These are phyloP conservation scores for Phialophora chinensis DNA, from an alignment of 2,329 filamentous ascomycete genomes.

Conservation along the genomic window DNA sequence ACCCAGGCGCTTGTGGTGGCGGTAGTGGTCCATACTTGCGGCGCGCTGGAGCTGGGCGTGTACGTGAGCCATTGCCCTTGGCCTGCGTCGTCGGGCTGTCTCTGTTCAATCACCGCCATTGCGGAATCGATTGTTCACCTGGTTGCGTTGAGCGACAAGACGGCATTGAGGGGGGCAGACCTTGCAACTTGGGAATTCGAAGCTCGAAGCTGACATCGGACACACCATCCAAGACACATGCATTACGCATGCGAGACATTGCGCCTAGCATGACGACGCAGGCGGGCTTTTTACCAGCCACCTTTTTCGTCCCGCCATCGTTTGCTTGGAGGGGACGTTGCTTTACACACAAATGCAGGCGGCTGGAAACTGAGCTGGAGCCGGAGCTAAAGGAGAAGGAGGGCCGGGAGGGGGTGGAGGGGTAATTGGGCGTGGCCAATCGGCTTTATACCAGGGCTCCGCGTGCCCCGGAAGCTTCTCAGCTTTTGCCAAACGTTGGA, in stretches of 20 bases:
- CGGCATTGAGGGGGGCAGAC: neutral
- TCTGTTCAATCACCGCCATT: slow-evolving; percentile 13
- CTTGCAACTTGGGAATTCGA: neutral
- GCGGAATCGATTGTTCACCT: slow-evolving; percentile 1
- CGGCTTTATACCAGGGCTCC: neutral
- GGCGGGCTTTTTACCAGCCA: slow-evolving; percentile 8
- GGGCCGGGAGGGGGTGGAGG: neutral
- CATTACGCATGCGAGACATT: slow-evolving; percentile 18
- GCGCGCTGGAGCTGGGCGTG: slow-evolving; percentile 1
- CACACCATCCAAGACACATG: slow-evolving; percentile 7
- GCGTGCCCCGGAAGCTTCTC: neutral
- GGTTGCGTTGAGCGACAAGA: neutral
- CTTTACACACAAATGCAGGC: slow-evolving; percentile 10
- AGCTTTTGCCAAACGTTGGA: neutral
- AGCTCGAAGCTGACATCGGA: slow-evolving; percentile 12
- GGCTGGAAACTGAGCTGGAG: slow-evolving; percentile 11
- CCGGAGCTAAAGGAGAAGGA: neutral
- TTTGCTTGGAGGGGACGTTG: neutral
- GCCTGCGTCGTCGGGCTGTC: neutral
- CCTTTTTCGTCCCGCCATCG: slow-evolving; percentile 3
- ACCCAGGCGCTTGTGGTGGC: neutral
- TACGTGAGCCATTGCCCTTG: slow-evolving; percentile 9
- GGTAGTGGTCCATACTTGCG: slow-evolving; percentile 5
- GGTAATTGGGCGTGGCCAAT: neutral
- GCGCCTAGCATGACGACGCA: slow-evolving; percentile 12